Percentiles rank a stretch among this genome's conserved stretches.
phyloP scores from a whole-genome alignment of 2,329 filamentous ascomycete species.

The Lasiodiplodia theobromae region DNA sequence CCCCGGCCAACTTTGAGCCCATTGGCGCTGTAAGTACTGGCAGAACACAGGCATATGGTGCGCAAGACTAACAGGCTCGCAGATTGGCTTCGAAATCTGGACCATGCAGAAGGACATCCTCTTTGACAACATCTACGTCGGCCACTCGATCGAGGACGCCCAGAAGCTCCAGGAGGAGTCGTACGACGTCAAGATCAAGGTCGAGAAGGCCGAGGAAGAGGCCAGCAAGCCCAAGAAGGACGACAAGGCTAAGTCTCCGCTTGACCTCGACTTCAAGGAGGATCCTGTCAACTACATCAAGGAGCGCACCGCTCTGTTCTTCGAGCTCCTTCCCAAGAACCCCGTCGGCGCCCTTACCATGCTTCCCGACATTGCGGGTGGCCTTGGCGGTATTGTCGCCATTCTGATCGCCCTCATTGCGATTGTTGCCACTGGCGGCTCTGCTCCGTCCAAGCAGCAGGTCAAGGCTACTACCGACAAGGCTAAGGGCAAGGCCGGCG shows the following conservation, averaged over 20 bases:
- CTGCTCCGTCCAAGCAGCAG: slow-evolving; percentile 68
- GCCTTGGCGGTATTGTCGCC: slow-evolving; percentile 73
- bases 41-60: neutral
- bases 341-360: slow-evolving; percentile 85
- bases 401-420: slow-evolving; percentile 74
- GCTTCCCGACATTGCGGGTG: slow-evolving; percentile 89
- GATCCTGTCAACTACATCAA: slow-evolving; percentile 87
- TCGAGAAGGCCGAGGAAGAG: slow-evolving; percentile 82
- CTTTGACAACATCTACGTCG: slow-evolving; percentile 99
- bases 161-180: slow-evolving; percentile 87
- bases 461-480: slow-evolving; percentile 77
- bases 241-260: slow-evolving; percentile 71
- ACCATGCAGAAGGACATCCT: slow-evolving; percentile 99
- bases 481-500: slow-evolving; percentile 73
- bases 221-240: slow-evolving; percentile 78
- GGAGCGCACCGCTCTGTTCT: slow-evolving; percentile 93
- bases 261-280: slow-evolving; percentile 85
- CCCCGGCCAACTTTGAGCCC: slow-evolving; percentile 93
- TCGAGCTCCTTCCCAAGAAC: slow-evolving; percentile 81
- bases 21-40: slow-evolving; percentile 84
- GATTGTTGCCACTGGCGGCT: slow-evolving; percentile 70
- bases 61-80: slow-evolving; percentile 33
- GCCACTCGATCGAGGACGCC: slow-evolving; percentile 93
- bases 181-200: slow-evolving; percentile 84
- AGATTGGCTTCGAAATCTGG: slow-evolving; percentile 99